Base-by-base conservation (phyloP, 495 filamentous ascomycete species). In the Penicillium taxi region DNA sequence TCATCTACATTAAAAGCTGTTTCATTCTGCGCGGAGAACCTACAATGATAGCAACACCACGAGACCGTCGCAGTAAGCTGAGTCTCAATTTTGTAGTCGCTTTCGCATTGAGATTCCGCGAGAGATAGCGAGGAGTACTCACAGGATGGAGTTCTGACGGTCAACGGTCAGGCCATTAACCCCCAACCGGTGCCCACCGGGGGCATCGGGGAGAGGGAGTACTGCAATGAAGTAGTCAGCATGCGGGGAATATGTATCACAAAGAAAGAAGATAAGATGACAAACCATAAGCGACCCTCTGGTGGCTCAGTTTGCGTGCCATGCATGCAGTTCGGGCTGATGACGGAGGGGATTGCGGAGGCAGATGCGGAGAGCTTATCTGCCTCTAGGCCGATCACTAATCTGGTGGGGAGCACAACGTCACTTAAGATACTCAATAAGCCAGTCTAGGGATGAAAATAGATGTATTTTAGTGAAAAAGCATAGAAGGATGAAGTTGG, bases 101-200 rank as follows among this genome's bases (percentile, higher is more conserved):
- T n/a, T n/a, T n/a, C n/a, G n/a, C n/a, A n/a, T n/a, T n/a, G n/a
- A n/a, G n/a, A n/a, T n/a, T n/a, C n/a, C n/a, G n/a, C n/a, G n/a
- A n/a, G n/a, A n/a, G n/a, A n/a, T n/a, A 25, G 17, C 25, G 18
- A 18, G 21, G 16, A 23, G 20, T 32, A 49, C 82, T 74, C 68
- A 95, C 87, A 96, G 73, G 40, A 96, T 90, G 26, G 82, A 82
- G 59, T 85, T 80, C 36, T 84, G 75, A 41, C 70, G 69, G 62
- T 96, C 93, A 22, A 95, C 77, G 28, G 87, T 82, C 47, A 98
- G 73, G 42, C 90, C 87, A 62, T 95, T 95, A 37, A 96, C 88
- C 37, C 91, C 91, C 34, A 96, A 72, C 50, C 89, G 77, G 66
- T 98, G 91, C 37, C 90, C 90, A 37, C 83, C 85, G 12, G 84